Conservation (phyloP, 331 rosid genomes). For the Arachis monticola region DNA sequence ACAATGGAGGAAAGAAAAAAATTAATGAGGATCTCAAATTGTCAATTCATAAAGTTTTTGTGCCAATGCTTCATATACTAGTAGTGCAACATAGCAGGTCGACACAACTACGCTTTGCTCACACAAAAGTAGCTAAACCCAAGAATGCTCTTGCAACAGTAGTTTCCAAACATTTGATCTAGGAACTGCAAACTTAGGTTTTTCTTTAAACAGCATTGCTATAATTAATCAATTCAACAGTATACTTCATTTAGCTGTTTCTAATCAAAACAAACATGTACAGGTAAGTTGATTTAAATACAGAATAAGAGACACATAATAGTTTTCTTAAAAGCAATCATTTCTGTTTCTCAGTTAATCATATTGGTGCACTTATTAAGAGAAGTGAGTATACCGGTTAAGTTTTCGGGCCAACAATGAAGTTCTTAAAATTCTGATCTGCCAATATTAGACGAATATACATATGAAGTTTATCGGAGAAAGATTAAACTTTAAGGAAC, state of each 20-base stretch:
- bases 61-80: constrained; percentile 15
- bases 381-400: neutral
- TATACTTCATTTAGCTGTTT: neutral
- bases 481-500: neutral
- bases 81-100: constrained; percentile 1
- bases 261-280: neutral
- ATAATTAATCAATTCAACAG: neutral
- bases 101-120: neutral
- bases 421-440: neutral
- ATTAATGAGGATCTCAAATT: constrained; percentile 4
- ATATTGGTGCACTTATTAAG: neutral
- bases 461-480: too few species aligned
- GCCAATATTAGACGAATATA: neutral
- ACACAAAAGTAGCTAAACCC: neutral
- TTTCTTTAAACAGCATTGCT: neutral
- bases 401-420: neutral
- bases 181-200: constrained; percentile 4
- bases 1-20: constrained; percentile 27
- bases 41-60: neutral
- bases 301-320: neutral
- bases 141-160: neutral
- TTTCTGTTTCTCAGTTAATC: neutral
- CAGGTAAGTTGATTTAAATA: neutral
- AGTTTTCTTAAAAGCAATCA: neutral
- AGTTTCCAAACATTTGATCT: constrained; percentile 1